Evolutionary conservation across 495 filamentous ascomycete genomes (phyloP).

Genomic region (Hypoxylon lienhwacheense): DNA sequence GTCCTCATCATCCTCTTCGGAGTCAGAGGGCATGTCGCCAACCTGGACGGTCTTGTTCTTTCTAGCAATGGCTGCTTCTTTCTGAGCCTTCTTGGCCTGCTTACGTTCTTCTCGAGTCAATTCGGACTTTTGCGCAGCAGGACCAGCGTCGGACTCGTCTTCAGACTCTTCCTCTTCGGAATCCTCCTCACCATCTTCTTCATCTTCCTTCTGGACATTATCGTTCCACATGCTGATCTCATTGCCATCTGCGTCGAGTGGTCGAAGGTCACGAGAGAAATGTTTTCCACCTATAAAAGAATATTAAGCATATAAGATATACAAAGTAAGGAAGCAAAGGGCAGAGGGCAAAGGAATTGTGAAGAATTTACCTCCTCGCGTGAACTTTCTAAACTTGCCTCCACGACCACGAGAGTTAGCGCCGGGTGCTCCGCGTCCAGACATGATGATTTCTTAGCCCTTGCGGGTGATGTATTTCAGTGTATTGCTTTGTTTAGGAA

Average conservation of each 20-base stretch:
- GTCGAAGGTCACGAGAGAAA: constrained; percentile 86
- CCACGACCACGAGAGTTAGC: constrained; percentile 68
- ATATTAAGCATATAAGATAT: constrained; percentile 4
- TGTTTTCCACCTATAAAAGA: constrained; percentile 78
- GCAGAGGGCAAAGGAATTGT: neutral
- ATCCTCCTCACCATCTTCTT: constrained; percentile 50
- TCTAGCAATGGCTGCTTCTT: constrained; percentile 80
- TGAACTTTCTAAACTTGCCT: constrained; percentile 92
- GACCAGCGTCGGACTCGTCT: constrained; percentile 40
- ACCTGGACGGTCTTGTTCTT: constrained; percentile 67
- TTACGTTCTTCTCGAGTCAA: constrained; percentile 86
- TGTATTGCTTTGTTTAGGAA: too few relatives aligned
- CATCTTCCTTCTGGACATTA: constrained; percentile 49
- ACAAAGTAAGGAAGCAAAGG: neutral
- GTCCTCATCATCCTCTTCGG: constrained; percentile 63
- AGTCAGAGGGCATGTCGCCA: constrained; percentile 79
- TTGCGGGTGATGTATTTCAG: constrained; percentile 7
- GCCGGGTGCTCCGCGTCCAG: constrained; percentile 58
- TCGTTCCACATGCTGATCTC: constrained; percentile 71
- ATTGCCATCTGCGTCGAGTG: constrained; percentile 83
- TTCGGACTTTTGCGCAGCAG: constrained; percentile 42
- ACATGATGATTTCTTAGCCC: constrained; percentile 52
- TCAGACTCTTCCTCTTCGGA: constrained; percentile 51
- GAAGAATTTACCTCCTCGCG: constrained; percentile 73
- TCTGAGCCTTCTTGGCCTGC: constrained; percentile 85